These are phyloP conservation scores for Soucietia sequanensis DNA, from an alignment of 805 yeast species.

Conservation along the genomic window DNA sequence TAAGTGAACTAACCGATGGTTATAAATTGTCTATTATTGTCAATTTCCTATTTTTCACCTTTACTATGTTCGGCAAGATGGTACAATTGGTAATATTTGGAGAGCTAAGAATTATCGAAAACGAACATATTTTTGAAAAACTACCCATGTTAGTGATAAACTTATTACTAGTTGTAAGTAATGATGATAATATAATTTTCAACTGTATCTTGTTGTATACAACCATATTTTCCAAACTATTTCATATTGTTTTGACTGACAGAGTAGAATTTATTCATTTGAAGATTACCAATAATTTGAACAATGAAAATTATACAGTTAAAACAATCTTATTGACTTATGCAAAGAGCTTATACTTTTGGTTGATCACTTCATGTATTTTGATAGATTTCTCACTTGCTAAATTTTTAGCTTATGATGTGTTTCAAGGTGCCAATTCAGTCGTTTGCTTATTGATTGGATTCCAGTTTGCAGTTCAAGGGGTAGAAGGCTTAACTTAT, in stretches of 20 bases:
- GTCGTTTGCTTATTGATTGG: constrained; percentile 66
- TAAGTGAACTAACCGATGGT: constrained; percentile 31
- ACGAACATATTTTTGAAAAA: constrained; percentile 54
- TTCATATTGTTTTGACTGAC: constrained; percentile 72
- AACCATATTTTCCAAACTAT: constrained; percentile 49
- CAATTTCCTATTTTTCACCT: constrained; percentile 21
- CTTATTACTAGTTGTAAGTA: constrained; percentile 64
- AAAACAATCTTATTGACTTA: constrained; percentile 29
- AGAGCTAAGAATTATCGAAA: constrained; percentile 67
- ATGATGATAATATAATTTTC: constrained; percentile 57
- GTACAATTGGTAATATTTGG: constrained; percentile 66
- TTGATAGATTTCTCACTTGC: constrained; percentile 53
- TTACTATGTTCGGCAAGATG: constrained; percentile 30
- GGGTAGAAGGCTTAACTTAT: constrained; percentile 50
- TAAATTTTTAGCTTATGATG: constrained; percentile 53
- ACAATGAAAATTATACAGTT: constrained; percentile 11
- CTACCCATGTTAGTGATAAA: constrained; percentile 35
- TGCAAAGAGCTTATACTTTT: constrained; percentile 38
- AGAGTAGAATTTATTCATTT: constrained; percentile 43
- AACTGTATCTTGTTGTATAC: constrained; percentile 41
- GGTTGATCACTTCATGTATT: constrained; percentile 45
- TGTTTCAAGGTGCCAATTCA: constrained; percentile 50
- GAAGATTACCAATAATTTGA: constrained; percentile 23
- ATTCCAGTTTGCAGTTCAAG: constrained; percentile 68
- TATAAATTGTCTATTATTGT: constrained; percentile 25